phyloP scores from a whole-genome alignment of 257 asterid genomes.

The Solanum tarapatanum region DNA sequence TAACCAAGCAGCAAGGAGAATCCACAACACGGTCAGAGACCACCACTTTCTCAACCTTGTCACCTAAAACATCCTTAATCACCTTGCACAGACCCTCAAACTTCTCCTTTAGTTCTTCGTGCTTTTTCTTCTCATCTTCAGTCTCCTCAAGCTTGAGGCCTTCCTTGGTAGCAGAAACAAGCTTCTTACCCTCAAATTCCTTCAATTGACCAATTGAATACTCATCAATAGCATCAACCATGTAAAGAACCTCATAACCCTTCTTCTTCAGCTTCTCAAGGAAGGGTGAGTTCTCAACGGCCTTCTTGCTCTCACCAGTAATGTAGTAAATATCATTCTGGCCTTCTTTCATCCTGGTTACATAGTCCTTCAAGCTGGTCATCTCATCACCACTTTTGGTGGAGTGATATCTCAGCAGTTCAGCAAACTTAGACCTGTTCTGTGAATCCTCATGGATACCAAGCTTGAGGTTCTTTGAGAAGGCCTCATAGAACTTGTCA shows the following conservation, averaged over 20 bases:
- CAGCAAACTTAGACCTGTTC: constrained; percentile 40
- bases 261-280: constrained; percentile 59
- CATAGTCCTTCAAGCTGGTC: constrained; percentile 61
- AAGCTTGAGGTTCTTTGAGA: constrained; percentile 56
- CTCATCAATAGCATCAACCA: constrained; percentile 63
- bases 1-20: constrained; percentile 62
- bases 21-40: constrained; percentile 59
- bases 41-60: constrained; percentile 53
- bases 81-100: constrained; percentile 56
- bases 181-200: constrained; percentile 55
- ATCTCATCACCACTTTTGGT: constrained; percentile 59
- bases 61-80: constrained; percentile 54
- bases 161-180: constrained; percentile 59
- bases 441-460: constrained; percentile 57
- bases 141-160: constrained; percentile 52
- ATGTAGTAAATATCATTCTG: constrained; percentile 51
- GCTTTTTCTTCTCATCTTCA: constrained; percentile 49
- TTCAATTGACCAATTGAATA: constrained; percentile 52
- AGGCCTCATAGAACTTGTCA: constrained; percentile 51
- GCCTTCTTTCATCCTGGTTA: constrained; percentile 64
- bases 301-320: constrained; percentile 63
- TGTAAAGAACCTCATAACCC: constrained; percentile 52
- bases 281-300: constrained; percentile 66
- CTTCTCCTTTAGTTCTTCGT: constrained; percentile 36
- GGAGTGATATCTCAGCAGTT: constrained; percentile 44